Base-by-base conservation (phyloP, 306 rosid species). In the Sophora flavescens region DNA sequence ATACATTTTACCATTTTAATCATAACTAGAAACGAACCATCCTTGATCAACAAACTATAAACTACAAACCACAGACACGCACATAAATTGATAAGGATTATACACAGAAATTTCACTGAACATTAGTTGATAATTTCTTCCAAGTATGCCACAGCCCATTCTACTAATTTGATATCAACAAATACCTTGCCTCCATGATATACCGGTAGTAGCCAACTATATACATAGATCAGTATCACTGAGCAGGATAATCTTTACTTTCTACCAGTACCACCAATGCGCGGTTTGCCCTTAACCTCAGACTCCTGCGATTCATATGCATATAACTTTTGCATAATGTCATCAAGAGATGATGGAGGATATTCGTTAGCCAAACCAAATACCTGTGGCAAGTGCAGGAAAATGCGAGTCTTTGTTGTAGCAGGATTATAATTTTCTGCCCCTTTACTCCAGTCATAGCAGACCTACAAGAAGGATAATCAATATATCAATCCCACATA, bases 401-500 rank as follows among this genome's bases (percentile, higher is more conserved):
- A 95, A 63, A 95, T 95, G 81, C 50, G 17, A 71, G 87, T 81
- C 84, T 92, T 95, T 17, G 97, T 93, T 52, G 93, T 83, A 47
- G 97, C 88, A 3, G 99, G 97, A 74, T 95, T 90, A 85, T 89
- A 86, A 77, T 95, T 90, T 86, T 95, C 99, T 38, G 99, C 99
- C n/a, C 99, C 99, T 84, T 95, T 95, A 77, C 99, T 87, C 99
- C 97, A 95, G 81, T 95, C 99, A 54, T 95, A 92, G 84, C 99
- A 95, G 48, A 84, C 90, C 99, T 95, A 54, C 45, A 80, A 32
- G 78, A 57, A 65, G 16, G 38, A 81, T 12, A 66, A 66, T 54
- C 52, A 47, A 61, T 22, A 32, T 14, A 81, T 75, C 62, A 69
- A 41, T 16, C 51, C 41, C 14, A 59, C 42, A 13, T 45, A 33